phyloP scores from a whole-genome alignment of 345 rosid genomes.

The Laguncularia racemosa region DNA sequence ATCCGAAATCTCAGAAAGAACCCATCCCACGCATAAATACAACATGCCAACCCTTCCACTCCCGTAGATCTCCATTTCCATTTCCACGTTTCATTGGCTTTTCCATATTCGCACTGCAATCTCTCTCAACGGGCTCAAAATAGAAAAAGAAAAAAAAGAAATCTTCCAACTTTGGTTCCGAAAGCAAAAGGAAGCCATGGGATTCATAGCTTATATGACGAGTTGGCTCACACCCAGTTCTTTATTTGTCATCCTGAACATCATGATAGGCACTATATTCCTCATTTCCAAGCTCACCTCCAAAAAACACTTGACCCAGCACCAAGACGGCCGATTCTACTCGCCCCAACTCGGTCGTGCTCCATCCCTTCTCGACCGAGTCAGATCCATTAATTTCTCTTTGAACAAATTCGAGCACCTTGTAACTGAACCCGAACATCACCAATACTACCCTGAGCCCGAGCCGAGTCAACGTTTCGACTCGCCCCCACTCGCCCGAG shows the following conservation, averaged over 20 bases:
- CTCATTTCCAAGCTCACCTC: constrained; percentile 36
- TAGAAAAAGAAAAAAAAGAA: background rate
- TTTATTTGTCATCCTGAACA: constrained; percentile 57
- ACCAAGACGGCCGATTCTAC: constrained; percentile 14
- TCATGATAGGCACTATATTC: constrained; percentile 51
- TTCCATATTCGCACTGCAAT: too few relatives aligned
- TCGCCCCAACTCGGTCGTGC: constrained; percentile 18
- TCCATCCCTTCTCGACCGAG: constrained; percentile 48
- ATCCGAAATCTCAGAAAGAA: too few relatives aligned
- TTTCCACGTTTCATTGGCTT: too few relatives aligned
- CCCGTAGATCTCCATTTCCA: too few relatives aligned
- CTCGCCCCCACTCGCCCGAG: constrained; percentile 20
- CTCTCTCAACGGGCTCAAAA: background rate
- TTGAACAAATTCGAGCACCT: constrained; percentile 19
- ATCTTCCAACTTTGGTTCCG: background rate
- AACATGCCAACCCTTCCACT: too few relatives aligned
- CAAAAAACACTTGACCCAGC: background rate
- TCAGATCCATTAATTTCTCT: constrained; percentile 39
- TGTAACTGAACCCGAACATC: constrained; percentile 5
- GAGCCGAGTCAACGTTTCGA: background rate
- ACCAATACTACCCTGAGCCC: constrained; percentile 9
- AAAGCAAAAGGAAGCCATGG: background rate
- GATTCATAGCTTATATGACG: constrained; percentile 16
- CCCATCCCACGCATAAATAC: too few relatives aligned
- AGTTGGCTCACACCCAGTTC: constrained; percentile 46